Percentiles rank a stretch among this genome's conserved stretches.
These are phyloP conservation scores for Hygrophoropsis aurantiaca DNA, from an alignment of 768 basidiomycete species.

Conservation along the genomic window DNA sequence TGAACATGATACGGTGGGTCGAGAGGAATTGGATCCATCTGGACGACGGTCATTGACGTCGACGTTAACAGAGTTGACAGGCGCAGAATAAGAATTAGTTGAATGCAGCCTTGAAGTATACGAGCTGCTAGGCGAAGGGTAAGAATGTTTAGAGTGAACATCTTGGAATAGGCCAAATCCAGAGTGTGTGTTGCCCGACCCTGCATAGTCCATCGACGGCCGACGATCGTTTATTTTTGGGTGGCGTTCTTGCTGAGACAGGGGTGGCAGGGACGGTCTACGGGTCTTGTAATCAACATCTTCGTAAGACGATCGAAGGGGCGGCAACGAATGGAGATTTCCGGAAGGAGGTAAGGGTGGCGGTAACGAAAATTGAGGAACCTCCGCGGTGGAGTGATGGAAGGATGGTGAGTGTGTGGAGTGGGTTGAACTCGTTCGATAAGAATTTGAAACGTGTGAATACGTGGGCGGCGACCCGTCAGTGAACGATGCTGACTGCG, in stretches of 20 bases:
- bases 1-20: slow-evolving; percentile 13
- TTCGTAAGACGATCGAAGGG: slow-evolving; percentile 21
- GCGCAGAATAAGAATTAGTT: too few relatives aligned
- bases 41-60: neutral
- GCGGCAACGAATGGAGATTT: slow-evolving; percentile 22
- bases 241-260: slow-evolving; percentile 10
- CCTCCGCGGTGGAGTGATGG: slow-evolving; percentile 18
- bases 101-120: too few relatives aligned
- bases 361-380: slow-evolving; percentile 26
- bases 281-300: slow-evolving; percentile 31
- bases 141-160: too few relatives aligned
- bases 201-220: slow-evolving; percentile 7
- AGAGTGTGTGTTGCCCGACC: neutral
- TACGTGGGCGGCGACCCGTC: slow-evolving; percentile 20
- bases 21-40: slow-evolving; percentile 8
- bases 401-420: slow-evolving; percentile 19
- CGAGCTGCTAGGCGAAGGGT: too few relatives aligned
- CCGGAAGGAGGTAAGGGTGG: slow-evolving; percentile 22
- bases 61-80: neutral
- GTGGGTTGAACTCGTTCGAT: slow-evolving; percentile 17
- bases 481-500: slow-evolving; percentile 23
- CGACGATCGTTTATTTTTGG: slow-evolving; percentile 3
- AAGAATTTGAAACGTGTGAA: slow-evolving; percentile 18
- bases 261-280: slow-evolving; percentile 27
- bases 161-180: too few relatives aligned